Evolutionary conservation across 305 asterid genomes (phyloP).

Genomic region (Fraxinus sp.): DNA sequence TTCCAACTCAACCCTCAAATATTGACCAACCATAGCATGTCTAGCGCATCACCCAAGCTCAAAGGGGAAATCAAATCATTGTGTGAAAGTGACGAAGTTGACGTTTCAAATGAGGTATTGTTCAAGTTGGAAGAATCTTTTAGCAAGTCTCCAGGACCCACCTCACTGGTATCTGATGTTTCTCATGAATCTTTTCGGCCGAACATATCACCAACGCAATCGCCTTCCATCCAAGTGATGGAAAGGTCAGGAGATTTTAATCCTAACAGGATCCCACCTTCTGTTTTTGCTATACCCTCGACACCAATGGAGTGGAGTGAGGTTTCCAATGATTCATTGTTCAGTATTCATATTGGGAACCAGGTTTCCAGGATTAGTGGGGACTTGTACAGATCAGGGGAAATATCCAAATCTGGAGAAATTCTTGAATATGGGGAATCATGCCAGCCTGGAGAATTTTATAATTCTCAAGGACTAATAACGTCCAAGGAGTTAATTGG

Average conservation of each 20-base stretch:
- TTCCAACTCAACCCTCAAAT: constrained; percentile 34
- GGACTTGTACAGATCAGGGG: constrained; percentile 13
- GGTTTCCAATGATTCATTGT: constrained; percentile 62
- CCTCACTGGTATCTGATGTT: constrained; percentile 38
- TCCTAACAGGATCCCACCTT: constrained; percentile 46
- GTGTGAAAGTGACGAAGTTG: constrained; percentile 17
- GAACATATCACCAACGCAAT: constrained; percentile 31
- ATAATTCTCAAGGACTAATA: constrained; percentile 20
- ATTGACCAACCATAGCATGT: constrained; percentile 12
- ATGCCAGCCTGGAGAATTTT: constrained; percentile 21
- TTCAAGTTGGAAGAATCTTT: constrained; percentile 31
- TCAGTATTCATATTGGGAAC: constrained; percentile 56
- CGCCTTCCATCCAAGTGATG: constrained; percentile 66
- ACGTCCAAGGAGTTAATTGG: constrained; percentile 21
- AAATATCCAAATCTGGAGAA: constrained; percentile 24
- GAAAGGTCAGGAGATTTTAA: constrained; percentile 46
- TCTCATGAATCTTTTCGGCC: constrained; percentile 38
- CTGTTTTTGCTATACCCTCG: constrained; percentile 34
- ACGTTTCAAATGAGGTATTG: constrained; percentile 29
- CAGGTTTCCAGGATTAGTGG: constrained; percentile 5
- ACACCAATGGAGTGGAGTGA: constrained; percentile 54
- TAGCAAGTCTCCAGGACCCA: constrained; percentile 29
- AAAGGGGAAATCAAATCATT: constrained; percentile 17
- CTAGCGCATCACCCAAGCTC: constrained; percentile 34
- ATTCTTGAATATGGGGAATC: constrained; percentile 22